Percentiles rank a stretch among this genome's conserved stretches.
phyloP scores from a whole-genome alignment of 2,329 filamentous ascomycete genomes.

The Gliomastix tumulicola region DNA sequence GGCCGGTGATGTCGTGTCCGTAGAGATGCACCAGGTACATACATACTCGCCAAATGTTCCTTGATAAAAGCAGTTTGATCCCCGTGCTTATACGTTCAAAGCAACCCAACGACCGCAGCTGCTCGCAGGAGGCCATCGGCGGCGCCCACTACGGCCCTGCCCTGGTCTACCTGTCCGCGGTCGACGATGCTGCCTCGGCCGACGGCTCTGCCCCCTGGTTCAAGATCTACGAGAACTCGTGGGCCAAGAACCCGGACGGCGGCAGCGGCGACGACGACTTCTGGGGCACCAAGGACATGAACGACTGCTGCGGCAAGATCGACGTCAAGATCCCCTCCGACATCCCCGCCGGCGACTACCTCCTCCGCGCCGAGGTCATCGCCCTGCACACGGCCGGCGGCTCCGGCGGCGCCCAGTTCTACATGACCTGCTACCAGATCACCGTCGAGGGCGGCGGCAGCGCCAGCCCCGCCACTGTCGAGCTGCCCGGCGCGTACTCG shows the following conservation, averaged over 20 bases:
- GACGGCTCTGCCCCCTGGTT: constrained; percentile 38
- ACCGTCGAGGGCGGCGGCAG: constrained; percentile 16
- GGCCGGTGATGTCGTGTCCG: constrained; percentile 40
- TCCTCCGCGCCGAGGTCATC: constrained; percentile 46
- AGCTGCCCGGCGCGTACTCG: constrained; percentile 15
- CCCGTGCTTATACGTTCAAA: constrained; percentile 7
- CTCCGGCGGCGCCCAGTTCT: constrained; percentile 29
- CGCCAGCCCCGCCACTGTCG: constrained; percentile 11
- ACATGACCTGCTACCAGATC: constrained; percentile 18
- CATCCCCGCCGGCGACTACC: constrained; percentile 43
- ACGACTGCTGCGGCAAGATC: constrained; percentile 30
- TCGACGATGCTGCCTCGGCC: constrained; percentile 36
- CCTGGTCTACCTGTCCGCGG: constrained; percentile 43
- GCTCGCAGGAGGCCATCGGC: constrained; percentile 41
- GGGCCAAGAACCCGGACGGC: constrained; percentile 20
- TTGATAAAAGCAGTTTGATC: no score
- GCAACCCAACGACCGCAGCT: constrained; percentile 38
- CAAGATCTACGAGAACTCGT: constrained; percentile 44
- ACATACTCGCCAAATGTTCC: no score
- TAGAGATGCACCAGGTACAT: constrained; percentile 50
- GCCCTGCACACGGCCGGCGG: constrained; percentile 37
- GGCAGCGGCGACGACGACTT: constrained; percentile 33
- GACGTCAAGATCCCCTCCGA: constrained; percentile 35
- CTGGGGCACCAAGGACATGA: constrained; percentile 35
- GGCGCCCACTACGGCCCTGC: constrained; percentile 48